Percentiles rank a stretch among this genome's conserved stretches.
These are phyloP conservation scores for Heliamphora exappendiculata DNA, from an alignment of 148 eudicot species.

Conservation along the genomic window DNA sequence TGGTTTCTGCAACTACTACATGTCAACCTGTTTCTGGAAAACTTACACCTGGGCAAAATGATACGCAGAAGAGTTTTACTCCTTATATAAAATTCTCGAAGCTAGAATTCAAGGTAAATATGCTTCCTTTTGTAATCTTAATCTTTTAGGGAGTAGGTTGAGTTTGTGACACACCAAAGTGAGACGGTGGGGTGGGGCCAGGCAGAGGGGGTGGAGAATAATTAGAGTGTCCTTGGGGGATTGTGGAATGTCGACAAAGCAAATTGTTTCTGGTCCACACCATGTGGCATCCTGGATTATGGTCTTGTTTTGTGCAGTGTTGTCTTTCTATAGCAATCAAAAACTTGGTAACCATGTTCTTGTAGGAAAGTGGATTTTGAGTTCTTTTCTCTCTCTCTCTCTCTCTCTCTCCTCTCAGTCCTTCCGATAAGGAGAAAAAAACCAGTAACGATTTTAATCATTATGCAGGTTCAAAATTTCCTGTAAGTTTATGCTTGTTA, in stretches of 20 bases:
- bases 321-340: no score
- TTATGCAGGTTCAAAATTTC: background rate
- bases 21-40: constrained; percentile 32
- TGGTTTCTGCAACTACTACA: constrained; percentile 14
- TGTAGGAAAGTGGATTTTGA: background rate
- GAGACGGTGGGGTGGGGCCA: no score
- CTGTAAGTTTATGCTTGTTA: background rate
- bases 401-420: constrained; percentile 4
- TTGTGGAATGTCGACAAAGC: background rate
- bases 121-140: background rate
- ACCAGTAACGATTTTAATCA: background rate
- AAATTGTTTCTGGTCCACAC: no score
- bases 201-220: no score
- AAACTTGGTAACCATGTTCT: no score
- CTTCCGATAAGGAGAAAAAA: background rate
- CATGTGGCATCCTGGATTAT: background rate
- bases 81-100: constrained; percentile 76
- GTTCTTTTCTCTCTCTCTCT: background rate
- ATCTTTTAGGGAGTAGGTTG: background rate
- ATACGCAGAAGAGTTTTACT: constrained; percentile 35
- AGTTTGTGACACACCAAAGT: background rate
- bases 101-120: constrained; percentile 70
- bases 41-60: constrained; percentile 30
- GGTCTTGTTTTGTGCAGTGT: no score
- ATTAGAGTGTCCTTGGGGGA: background rate